Conservation (phyloP, 129 eudicot species). For the Pulicaria dysenterica region DNA sequence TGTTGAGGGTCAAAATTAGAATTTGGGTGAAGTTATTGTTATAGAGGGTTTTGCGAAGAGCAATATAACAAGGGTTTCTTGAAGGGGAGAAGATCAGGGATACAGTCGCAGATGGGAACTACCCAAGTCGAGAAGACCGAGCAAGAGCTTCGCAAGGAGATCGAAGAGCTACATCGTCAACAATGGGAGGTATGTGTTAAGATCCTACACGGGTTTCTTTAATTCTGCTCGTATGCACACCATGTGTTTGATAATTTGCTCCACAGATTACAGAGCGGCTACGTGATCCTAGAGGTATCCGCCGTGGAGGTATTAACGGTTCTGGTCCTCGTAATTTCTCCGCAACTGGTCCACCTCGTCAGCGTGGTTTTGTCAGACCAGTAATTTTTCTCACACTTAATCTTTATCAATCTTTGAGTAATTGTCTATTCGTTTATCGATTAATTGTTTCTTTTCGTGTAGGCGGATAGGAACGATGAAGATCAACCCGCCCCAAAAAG, state of each 20-base stretch:
- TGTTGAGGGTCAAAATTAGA: conserved; percentile 9
- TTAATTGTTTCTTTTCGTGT: conserved; percentile 9
- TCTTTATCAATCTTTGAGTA: conserved; percentile 1
- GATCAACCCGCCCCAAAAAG: conserved; percentile 88
- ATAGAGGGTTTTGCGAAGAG: conserved; percentile 28
- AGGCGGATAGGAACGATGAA: conserved; percentile 85
- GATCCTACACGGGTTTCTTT: neutral
- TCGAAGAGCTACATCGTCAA: conserved; percentile 86
- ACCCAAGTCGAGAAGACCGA: conserved; percentile 82
- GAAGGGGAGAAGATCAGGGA: conserved; percentile 19
- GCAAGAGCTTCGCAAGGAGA: conserved; percentile 86
- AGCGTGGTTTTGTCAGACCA: conserved; percentile 90
- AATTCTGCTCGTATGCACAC: conserved; percentile 2
- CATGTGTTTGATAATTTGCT: conserved; percentile 15
- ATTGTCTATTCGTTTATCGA: conserved; percentile 3
- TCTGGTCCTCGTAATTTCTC: conserved; percentile 63
- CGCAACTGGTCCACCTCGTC: conserved; percentile 60
- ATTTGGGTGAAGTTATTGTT: neutral
- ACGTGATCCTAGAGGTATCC: conserved; percentile 93
- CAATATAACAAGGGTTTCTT: conserved; percentile 37
- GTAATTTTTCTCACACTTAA: conserved; percentile 23
- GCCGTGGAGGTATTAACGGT: conserved; percentile 72
- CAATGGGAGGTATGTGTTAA: conserved; percentile 66
- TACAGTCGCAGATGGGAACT: conserved; percentile 54
- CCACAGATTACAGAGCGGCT: conserved; percentile 82